Base-by-base conservation (phyloP, 2,329 filamentous ascomycete species). In the Lecanicillium sp. region DNA sequence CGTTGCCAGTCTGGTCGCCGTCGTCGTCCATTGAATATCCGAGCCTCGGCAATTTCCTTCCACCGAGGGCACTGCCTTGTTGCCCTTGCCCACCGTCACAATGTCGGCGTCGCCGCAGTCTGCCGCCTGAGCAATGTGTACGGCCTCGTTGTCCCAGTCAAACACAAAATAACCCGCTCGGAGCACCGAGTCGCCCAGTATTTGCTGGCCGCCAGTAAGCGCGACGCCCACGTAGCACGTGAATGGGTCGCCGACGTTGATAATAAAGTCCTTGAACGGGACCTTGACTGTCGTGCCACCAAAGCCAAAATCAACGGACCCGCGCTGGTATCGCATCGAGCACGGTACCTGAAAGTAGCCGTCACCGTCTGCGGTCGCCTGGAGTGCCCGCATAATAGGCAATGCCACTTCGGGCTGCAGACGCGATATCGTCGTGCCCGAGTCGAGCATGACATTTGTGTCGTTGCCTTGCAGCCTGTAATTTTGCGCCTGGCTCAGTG, bases 271-370 rank as follows among this genome's bases (percentile, higher is more conserved):
- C 50, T 60, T 62, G 14, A 73, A 62, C 3, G 70, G 61, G 12
- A 76, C 72, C 8, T 56, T 60, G 23, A 78, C 62, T 5, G 58
- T 60, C 52, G 66, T 69, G 44, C 55, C 48, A 19, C 64, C 64
- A 32, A 79, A 77, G 30, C 63, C 65, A 50, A 80, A 79, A 54
- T 74, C 67, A 44, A 79, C 62, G 10, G 65, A 69, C 11, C 69
- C 72, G 2, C 55, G 51, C 4, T 59, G 33, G 4, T 64, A 44
- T 8, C 66, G 65, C 29, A 67, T 55, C 1, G 55, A 50, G 59
- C 76, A 79, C 21, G 67, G 60, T 2, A 76, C 68, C 26, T 58
- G 60, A 55, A 68, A 78, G 45, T 68, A 71, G 23, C 72, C 73
- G 8, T 67, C 55, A 7, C 62, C 61, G 44, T 71, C 67, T 15